These are phyloP conservation scores for Colletotrichum magnum DNA, from an alignment of 2,329 filamentous ascomycete species.

Conservation along the genomic window DNA sequence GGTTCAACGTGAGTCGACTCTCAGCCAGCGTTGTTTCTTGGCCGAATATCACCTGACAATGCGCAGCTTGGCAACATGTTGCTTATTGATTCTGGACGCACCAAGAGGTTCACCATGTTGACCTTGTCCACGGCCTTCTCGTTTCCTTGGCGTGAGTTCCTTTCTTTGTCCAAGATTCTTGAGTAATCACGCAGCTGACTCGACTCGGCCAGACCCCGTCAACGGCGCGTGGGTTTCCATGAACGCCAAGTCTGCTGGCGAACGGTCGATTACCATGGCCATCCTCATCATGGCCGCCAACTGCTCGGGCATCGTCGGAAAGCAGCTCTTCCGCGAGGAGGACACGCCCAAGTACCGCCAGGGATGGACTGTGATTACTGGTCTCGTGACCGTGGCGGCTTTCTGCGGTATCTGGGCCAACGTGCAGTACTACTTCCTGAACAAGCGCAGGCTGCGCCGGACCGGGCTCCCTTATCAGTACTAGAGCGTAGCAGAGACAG, in stretches of 20 bases:
- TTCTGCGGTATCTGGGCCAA: constrained; percentile 37
- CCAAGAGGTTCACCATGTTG: constrained; percentile 47
- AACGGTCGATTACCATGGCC: constrained; percentile 51
- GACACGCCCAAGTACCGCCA: constrained; percentile 48
- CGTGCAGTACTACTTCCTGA: constrained; percentile 38
- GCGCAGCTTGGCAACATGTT: constrained; percentile 36
- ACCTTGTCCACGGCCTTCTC: constrained; percentile 46
- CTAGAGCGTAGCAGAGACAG: not conserved
- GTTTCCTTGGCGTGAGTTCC: constrained; percentile 48
- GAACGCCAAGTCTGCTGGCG: constrained; percentile 47
- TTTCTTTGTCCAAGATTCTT: not conserved
- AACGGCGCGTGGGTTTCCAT: constrained; percentile 51
- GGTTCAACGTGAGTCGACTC: constrained; percentile 43
- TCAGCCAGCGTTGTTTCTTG: constrained; percentile 7
- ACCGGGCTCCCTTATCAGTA: constrained; percentile 32
- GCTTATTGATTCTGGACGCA: constrained; percentile 24
- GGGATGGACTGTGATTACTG: constrained; percentile 47
- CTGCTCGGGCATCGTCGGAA: constrained; percentile 48
- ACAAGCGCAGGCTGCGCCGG: constrained; percentile 28
- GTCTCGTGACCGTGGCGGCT: constrained; percentile 33
- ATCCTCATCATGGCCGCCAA: constrained; percentile 52
- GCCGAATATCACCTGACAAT: constrained; percentile 2
- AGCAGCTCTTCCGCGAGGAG: constrained; percentile 48
- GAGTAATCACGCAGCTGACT: constrained; percentile 13
- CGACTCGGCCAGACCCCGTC: constrained; percentile 40